phyloP scores from a whole-genome alignment of 495 filamentous ascomycete species.

The Tuber borchii region DNA sequence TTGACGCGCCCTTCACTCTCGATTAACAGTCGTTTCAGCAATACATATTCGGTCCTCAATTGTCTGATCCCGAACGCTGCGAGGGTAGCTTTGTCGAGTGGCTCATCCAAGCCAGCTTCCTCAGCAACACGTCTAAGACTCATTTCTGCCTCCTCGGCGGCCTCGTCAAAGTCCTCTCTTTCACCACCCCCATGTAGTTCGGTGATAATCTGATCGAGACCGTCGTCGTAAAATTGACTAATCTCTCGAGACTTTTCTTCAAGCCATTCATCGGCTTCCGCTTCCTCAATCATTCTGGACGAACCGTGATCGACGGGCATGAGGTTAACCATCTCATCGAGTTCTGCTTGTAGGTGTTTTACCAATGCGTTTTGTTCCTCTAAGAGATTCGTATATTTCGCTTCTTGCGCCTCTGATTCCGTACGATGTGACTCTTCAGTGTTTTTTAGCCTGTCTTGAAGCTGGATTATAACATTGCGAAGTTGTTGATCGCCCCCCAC shows the following conservation, averaged over 20 bases:
- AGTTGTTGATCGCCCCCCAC: conserved; percentile 11
- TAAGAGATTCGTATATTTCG: conserved; percentile 32
- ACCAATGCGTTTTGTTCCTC: conserved; percentile 34
- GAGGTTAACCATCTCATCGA: conserved; percentile 39
- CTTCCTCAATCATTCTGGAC: conserved; percentile 35
- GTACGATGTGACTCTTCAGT: conserved; percentile 21
- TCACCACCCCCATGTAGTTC: conserved; percentile 34
- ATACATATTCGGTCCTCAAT: conserved; percentile 24
- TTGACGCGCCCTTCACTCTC: conserved; percentile 30
- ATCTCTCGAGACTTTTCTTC: conserved; percentile 36
- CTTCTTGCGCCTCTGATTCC: conserved; percentile 13
- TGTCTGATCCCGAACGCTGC: conserved; percentile 41
- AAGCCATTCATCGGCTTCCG: conserved; percentile 33
- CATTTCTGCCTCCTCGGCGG: conserved; percentile 36
- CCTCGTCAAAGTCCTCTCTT: conserved; percentile 38
- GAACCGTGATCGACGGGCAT: conserved; percentile 40
- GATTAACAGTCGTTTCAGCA: conserved; percentile 25
- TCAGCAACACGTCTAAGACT: conserved; percentile 29
- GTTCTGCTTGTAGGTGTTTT: conserved; percentile 36
- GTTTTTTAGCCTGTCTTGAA: conserved; percentile 27
- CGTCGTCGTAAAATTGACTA: conserved; percentile 37
- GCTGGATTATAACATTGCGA: conserved; percentile 10
- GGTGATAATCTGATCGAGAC: conserved; percentile 37
- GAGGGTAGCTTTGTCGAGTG: conserved; percentile 32
- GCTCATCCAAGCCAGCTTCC: conserved; percentile 31